phyloP scores from a whole-genome alignment of 2,329 filamentous ascomycete species.

The Fusarium praegraminearum region DNA sequence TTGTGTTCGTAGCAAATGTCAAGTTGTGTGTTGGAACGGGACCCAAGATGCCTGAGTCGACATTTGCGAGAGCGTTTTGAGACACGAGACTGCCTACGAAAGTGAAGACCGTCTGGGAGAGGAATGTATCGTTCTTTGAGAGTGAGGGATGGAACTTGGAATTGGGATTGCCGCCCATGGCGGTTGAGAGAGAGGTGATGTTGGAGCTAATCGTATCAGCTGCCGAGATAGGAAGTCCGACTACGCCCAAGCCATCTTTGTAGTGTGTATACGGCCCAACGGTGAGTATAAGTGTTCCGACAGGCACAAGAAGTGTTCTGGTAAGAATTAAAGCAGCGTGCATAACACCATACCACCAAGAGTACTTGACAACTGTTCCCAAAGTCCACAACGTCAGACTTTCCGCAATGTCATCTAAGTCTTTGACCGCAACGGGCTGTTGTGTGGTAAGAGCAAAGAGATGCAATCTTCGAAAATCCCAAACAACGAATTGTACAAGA shows the following conservation, averaged over 20 bases:
- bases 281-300: slow-evolving; percentile 35
- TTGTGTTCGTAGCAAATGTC: slow-evolving; percentile 34
- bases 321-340: slow-evolving; percentile 33
- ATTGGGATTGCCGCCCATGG: slow-evolving; percentile 22
- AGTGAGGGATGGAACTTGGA: slow-evolving; percentile 20
- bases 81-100: slow-evolving; percentile 40
- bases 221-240: slow-evolving; percentile 29
- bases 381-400: slow-evolving; percentile 33
- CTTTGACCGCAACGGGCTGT: slow-evolving; percentile 23
- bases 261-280: slow-evolving; percentile 30
- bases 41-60: slow-evolving; percentile 33
- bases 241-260: slow-evolving; percentile 22
- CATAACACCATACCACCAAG: slow-evolving; percentile 44
- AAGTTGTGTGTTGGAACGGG: slow-evolving; percentile 39
- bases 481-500: slow-evolving; percentile 33
- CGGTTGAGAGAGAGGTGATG: slow-evolving; percentile 20
- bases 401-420: slow-evolving; percentile 37
- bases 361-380: slow-evolving; percentile 31
- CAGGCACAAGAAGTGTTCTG: slow-evolving; percentile 29
- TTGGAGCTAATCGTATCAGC: slow-evolving; percentile 13
- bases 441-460: slow-evolving; percentile 35
- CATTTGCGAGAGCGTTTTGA: slow-evolving; percentile 36
- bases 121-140: slow-evolving; percentile 31
- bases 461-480: slow-evolving; percentile 38
- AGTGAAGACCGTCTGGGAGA: slow-evolving; percentile 33